Evolutionary conservation across 75 land plant species (phyloP).

Genomic region (Cunninghamia lanceolata): DNA sequence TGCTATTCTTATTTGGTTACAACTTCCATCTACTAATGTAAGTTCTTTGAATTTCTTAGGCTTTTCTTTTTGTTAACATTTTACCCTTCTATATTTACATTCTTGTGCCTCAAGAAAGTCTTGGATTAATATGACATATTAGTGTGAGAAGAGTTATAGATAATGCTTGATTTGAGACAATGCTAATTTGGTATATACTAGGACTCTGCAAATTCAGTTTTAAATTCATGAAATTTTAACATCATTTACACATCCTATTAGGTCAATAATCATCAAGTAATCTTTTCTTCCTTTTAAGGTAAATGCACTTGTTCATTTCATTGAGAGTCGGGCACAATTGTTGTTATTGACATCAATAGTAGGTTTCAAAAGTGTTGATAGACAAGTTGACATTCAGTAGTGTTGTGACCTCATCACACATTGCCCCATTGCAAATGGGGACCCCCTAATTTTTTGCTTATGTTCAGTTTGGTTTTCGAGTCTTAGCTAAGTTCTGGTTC

Average conservation of each 20-base stretch:
- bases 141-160: background rate
- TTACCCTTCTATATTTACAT: background rate
- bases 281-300: background rate
- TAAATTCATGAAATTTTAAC: background rate
- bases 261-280: background rate
- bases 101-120: background rate
- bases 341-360: background rate
- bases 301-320: background rate
- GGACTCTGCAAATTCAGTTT: background rate
- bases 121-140: background rate
- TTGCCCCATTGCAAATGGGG: no score
- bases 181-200: background rate
- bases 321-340: background rate
- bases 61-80: background rate
- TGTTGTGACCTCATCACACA: no score
- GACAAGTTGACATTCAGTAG: background rate
- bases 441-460: no score
- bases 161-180: background rate
- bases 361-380: no score
- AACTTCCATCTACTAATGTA: slow-evolving; percentile 3
- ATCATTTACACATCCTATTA: background rate
- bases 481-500: no score
- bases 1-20: background rate
- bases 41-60: background rate
- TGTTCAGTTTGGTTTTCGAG: no score